Evolutionary conservation across 1,284 basidiomycete species (phyloP).

Genomic region (Wolfiporia cocos): DNA sequence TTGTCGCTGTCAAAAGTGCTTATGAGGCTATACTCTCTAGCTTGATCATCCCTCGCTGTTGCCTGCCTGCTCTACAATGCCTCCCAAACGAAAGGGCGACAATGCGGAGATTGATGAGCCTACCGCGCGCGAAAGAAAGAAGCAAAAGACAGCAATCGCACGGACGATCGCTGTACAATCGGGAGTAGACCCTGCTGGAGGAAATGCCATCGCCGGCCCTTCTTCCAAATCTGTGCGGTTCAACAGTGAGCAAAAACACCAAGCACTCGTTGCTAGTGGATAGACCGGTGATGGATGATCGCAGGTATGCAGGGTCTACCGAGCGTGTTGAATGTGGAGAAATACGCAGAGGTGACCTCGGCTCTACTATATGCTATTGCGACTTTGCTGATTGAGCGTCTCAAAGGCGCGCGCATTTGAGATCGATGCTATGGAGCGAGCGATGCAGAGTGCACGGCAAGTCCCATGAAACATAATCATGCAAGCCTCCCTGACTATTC

Average conservation of each 20-base stretch:
- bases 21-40: too few species aligned
- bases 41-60: not conserved
- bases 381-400: too few species aligned
- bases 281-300: too few species aligned
- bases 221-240: conserved; percentile 33
- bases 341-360: conserved; percentile 67
- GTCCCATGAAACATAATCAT: conserved; percentile 6
- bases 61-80: conserved; percentile 27
- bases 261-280: too few species aligned
- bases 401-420: conserved; percentile 80
- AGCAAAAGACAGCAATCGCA: conserved; percentile 53
- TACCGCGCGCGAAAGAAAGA: conserved; percentile 58
- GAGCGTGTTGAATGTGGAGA: conserved; percentile 76
- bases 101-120: conserved; percentile 24
- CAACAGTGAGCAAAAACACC: conserved; percentile 39
- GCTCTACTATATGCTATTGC: too few species aligned
- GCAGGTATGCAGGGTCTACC: conserved; percentile 60
- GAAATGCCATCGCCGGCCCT: conserved; percentile 30
- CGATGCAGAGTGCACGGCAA: conserved; percentile 77
- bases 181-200: conserved; percentile 11
- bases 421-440: conserved; percentile 80
- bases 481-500: not conserved
- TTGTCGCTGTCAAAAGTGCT: too few species aligned
- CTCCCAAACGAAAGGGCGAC: conserved; percentile 45
- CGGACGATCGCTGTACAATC: conserved; percentile 65